Evolutionary conservation across 2,329 filamentous ascomycete species (phyloP), one percentile per base, ranked within the genome.

Genomic region (Neonectria sp.): DNA sequence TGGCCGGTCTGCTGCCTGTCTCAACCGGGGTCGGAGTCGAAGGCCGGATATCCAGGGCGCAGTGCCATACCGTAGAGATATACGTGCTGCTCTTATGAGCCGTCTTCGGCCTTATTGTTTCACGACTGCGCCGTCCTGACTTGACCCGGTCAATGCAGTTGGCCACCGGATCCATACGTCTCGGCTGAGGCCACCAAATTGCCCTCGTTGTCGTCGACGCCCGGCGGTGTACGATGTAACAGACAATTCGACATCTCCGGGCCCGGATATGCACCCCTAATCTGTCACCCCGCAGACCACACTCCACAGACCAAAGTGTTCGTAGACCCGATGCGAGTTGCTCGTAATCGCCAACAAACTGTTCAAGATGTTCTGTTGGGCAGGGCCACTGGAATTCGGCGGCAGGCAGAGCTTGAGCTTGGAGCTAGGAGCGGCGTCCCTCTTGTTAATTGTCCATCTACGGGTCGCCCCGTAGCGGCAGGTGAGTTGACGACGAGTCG

Each of bases 141-240:
- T 31, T 33, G 37, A 40, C n/a, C 15, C 37, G 49, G 49, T 15
- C 31, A n/a, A 53, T 35, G 51, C 31, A 53, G 51, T 37, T 35
- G 17, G 31, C n/a, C 15, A 53, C 51, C 31, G 29, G 49, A 17
- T 31, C 49, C 27, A 43, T 60, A 24, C 24, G 13, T 45, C 35
- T 52, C 5, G 48, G 24, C 46, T 43, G 17, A 29, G 33, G 35
- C 25, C 35, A 3, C n/a, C 13, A 40, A 43, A 33, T 48, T 24
- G n/a, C 6, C 29, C 2, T 48, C 37, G 27, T 56, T 43, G 33
- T 33, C 56, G 27, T 43, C 51, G n/a, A 60, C 17, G 56, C 45
- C 57, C 52, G 63, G 63, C 63, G 57, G 63, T 65, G 62, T 61
- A 56, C 40, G 4, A 45, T 8, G 37, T 12, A 45, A 24, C 40